Evolutionary conservation across 257 asterid species (phyloP).

Genomic region (Striga asiatica): DNA sequence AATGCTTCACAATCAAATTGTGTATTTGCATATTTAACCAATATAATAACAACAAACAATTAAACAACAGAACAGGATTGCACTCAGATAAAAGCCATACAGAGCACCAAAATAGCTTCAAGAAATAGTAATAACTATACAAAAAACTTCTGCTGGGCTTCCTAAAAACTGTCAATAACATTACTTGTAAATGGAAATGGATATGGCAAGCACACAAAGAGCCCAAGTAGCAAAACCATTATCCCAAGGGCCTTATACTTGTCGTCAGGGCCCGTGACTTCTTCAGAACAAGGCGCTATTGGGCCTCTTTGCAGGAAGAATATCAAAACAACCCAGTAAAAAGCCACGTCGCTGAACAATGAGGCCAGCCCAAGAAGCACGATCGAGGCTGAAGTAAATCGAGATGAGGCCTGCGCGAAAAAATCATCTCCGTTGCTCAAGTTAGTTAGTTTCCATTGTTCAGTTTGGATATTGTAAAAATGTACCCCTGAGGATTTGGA

Average conservation of each 20-base stretch:
- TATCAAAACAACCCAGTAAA: conserved; percentile 85
- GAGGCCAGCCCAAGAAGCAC: conserved; percentile 74
- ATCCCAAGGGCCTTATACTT: conserved; percentile 48
- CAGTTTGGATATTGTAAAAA: no score
- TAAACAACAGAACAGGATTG: no score
- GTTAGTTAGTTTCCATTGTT: no score
- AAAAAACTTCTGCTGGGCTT: no score
- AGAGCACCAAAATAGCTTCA: no score
- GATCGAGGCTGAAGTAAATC: conserved; percentile 57
- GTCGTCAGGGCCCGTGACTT: conserved; percentile 63
- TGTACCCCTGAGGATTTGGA: no score
- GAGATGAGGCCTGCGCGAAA: conserved; percentile 59
- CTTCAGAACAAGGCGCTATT: conserved; percentile 78
- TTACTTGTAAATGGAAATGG: conserved; percentile 69
- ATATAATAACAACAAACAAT: no score
- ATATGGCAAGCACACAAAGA: conserved; percentile 81
- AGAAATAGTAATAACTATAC: no score
- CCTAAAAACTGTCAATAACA: conserved; percentile 32
- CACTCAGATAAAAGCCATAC: no score
- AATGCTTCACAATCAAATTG: no score
- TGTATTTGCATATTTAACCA: no score
- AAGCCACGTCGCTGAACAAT: conserved; percentile 72
- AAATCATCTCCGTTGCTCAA: no score
- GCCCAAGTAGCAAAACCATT: conserved; percentile 53
- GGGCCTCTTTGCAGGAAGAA: conserved; percentile 97